Base-by-base conservation (phyloP, 495 filamentous ascomycete species). In the Letharia lupina region DNA sequence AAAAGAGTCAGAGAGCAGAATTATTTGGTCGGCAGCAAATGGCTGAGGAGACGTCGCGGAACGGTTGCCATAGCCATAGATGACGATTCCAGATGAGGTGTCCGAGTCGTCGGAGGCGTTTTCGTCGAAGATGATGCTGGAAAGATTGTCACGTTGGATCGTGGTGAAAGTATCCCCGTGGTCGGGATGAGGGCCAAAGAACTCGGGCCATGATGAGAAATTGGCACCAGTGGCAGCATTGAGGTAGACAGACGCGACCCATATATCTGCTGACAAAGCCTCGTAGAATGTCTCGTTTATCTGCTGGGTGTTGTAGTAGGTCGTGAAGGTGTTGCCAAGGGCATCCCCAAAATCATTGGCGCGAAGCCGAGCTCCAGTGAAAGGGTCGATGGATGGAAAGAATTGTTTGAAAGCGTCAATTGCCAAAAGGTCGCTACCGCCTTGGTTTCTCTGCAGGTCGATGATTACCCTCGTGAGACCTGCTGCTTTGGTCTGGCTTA, bases 131-230 rank as follows among this genome's bases (percentile, higher is more conserved):
- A 77, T 54, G n/a, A 72, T 73, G 68, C 79, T 78, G 62, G 81
- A 79, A 31, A 84, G 73, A 62, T 84, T 81, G 66, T 83, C 79
- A 0, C 74, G 72, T 68, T 84, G 75, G 60, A 45, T 73, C 16
- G 74, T 76, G 23, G 82, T 81, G 68, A 80, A 84, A 16, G 75
- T 68, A 63, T 82, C 80, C 0, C 74, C 77, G 31, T 80, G 68
- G 42, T 75, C 67, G 0, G 68, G 40, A 44, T 78, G 67, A 20
- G 82, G 81, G 0, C 83, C 82, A 67, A 77, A 83, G 54, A 82
- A 77, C 47, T 86, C 80, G 10, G 73, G 68, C 84, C 82, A 87
- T 5, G 79, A 82, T 9, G 71, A 70, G 72, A 85, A 87, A 54
- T 76, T 77, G 28, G 66, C 61, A 18, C 73, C 73, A 0, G 80